Evolutionary conservation across 305 asterid species (phyloP).

Genomic region (Fraxinus sp.): DNA sequence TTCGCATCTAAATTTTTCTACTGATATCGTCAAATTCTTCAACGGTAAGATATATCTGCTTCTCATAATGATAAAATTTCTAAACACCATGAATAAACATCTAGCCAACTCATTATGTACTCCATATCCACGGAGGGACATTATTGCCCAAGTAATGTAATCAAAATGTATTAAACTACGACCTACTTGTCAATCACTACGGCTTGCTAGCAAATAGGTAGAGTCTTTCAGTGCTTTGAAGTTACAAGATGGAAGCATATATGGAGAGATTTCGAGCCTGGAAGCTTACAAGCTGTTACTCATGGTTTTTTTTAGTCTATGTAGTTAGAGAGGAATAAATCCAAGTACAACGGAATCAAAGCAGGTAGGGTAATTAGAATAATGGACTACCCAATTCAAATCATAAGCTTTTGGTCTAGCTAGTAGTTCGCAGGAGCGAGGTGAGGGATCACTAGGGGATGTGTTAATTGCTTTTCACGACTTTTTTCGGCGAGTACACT

Average conservation of each 20-base stretch:
- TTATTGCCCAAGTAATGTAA: background rate
- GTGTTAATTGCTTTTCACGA: background rate
- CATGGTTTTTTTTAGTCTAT: background rate
- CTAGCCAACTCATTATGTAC: background rate
- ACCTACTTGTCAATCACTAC: background rate
- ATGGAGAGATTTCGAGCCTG: background rate
- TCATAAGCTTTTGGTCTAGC: background rate
- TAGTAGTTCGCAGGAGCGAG: background rate
- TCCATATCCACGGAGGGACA: background rate
- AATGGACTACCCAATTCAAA: background rate
- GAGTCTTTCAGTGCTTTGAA: background rate
- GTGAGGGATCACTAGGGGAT: background rate
- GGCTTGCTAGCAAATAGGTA: background rate
- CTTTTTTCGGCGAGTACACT: background rate
- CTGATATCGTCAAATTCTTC: too few species aligned
- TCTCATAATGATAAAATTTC: too few species aligned
- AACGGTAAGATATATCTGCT: background rate
- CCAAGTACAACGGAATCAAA: background rate
- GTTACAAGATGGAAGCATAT: background rate
- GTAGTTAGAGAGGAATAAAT: background rate
- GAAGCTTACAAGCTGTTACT: background rate
- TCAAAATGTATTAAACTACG: background rate
- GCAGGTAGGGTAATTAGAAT: background rate
- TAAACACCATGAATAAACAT: background rate
- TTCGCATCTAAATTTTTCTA: background rate